A percentile compares a stretch with the other conserved stretches of the same genome.
phyloP scores from a whole-genome alignment of 2,329 filamentous ascomycete genomes.

The Massarina eburnea region DNA sequence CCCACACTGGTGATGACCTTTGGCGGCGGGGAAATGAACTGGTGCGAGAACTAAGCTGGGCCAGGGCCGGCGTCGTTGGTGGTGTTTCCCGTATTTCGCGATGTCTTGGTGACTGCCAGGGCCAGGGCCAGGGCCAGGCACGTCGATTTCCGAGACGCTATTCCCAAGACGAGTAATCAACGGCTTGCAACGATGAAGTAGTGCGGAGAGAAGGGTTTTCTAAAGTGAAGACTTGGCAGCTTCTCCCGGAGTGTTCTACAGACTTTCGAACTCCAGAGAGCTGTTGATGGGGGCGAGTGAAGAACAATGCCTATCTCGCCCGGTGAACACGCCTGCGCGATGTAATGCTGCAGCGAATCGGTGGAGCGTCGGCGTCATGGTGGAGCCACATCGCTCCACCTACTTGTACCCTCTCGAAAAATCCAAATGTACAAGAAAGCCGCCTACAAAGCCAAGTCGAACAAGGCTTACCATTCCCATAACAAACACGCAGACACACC shows the following conservation, averaged over 20 bases:
- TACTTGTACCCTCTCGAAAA: neutral
- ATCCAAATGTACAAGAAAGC: conserved; percentile 4
- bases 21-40: too few relatives aligned
- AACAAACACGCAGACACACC: conserved; percentile 21
- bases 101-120: too few relatives aligned
- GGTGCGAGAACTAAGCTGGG: too few relatives aligned
- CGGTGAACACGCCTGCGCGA: neutral
- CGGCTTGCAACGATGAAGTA: too few relatives aligned
- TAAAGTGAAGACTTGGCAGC: neutral
- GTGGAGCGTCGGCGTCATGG: conserved; percentile 10
- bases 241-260: neutral
- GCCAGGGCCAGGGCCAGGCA: too few relatives aligned
- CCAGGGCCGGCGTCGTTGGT: too few relatives aligned
- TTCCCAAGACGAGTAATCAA: too few relatives aligned
- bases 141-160: too few relatives aligned
- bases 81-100: too few relatives aligned
- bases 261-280: neutral
- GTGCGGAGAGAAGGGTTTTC: neutral
- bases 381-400: conserved; percentile 7
- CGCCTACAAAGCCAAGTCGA: conserved; percentile 3
- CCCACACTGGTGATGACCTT: too few relatives aligned
- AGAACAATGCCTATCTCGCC: neutral
- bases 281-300: neutral
- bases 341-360: conserved; percentile 8
- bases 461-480: conserved; percentile 19